Conservation (phyloP, 2,329 filamentous ascomycete species). For the Aureobasidium sp. region DNA sequence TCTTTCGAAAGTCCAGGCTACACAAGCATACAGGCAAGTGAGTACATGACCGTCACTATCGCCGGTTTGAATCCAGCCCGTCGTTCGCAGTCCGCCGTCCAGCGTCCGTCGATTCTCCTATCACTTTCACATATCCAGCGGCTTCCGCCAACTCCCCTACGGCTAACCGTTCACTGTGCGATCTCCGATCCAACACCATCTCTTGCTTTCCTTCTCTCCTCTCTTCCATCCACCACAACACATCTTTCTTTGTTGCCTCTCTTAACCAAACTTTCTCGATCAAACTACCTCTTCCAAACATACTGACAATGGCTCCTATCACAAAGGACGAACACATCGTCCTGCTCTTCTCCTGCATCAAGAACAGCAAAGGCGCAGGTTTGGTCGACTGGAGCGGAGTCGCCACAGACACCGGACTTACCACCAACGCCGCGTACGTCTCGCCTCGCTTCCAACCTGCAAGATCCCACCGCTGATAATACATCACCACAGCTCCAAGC, state of each 20-base stretch:
- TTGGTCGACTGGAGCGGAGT: constrained; percentile 59
- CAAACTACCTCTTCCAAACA: not conserved
- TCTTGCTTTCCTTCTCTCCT: not conserved
- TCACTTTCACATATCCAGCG: not conserved
- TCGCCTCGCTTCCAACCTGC: not conserved
- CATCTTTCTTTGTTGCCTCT: not conserved
- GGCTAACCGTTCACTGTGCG: not conserved
- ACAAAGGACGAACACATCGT: constrained; percentile 47
- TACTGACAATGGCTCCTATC: constrained; percentile 1
- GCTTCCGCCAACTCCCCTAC: not conserved
- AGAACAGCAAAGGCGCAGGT: constrained; percentile 46
- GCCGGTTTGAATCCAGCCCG: not conserved
- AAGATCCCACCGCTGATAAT: constrained; percentile 2
- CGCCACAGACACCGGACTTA: constrained; percentile 52
- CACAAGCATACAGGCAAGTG: not conserved
- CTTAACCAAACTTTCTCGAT: not conserved
- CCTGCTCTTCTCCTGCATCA: constrained; percentile 59
- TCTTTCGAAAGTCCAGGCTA: not conserved
- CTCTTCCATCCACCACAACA: not conserved
- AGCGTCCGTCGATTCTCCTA: too few relatives aligned
- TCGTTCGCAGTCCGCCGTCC: not conserved
- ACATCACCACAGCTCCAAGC: constrained; percentile 47
- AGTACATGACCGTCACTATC: not conserved
- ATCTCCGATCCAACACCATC: not conserved
- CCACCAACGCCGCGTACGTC: constrained; percentile 62